These are phyloP conservation scores for Verbascum thapsus DNA, from an alignment of 257 asterid genomes.

Conservation along the genomic window DNA sequence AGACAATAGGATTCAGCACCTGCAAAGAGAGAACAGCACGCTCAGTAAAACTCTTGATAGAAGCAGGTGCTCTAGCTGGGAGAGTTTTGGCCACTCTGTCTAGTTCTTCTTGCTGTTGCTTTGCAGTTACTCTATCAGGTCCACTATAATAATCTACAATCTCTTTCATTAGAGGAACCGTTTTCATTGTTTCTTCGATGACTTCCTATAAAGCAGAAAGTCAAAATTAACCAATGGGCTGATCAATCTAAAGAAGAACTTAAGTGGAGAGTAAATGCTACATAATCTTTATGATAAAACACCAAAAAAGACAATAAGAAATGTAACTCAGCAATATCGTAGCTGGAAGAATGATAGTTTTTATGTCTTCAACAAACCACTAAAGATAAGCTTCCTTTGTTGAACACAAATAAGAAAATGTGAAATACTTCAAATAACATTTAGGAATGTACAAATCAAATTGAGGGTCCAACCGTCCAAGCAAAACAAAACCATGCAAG, in stretches of 20 bases:
- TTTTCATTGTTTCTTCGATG: slow-evolving; percentile 55
- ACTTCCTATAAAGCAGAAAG: slow-evolving; percentile 41
- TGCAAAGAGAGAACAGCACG: slow-evolving; percentile 83
- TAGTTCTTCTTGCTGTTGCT: slow-evolving; percentile 54
- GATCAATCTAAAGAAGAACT: slow-evolving; percentile 25
- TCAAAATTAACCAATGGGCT: slow-evolving; percentile 10
- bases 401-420: slow-evolving; percentile 15
- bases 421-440: not conserved
- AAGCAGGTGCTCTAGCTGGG: slow-evolving; percentile 71
- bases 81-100: slow-evolving; percentile 62
- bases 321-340: slow-evolving; percentile 19
- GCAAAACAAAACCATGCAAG: not conserved
- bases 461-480: not conserved
- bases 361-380: not conserved
- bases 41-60: slow-evolving; percentile 71
- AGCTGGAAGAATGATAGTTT: slow-evolving; percentile 1
- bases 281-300: slow-evolving; percentile 13
- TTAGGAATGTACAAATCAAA: not conserved
- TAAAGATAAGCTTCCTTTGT: slow-evolving; percentile 2
- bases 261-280: not conserved
- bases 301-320: slow-evolving; percentile 17
- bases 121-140: slow-evolving; percentile 63
- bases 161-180: slow-evolving; percentile 55
- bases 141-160: slow-evolving; percentile 60
- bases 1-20: slow-evolving; percentile 45